phyloP scores from a whole-genome alignment of 1,139 yeast species.

The Pichia inconspicua region DNA sequence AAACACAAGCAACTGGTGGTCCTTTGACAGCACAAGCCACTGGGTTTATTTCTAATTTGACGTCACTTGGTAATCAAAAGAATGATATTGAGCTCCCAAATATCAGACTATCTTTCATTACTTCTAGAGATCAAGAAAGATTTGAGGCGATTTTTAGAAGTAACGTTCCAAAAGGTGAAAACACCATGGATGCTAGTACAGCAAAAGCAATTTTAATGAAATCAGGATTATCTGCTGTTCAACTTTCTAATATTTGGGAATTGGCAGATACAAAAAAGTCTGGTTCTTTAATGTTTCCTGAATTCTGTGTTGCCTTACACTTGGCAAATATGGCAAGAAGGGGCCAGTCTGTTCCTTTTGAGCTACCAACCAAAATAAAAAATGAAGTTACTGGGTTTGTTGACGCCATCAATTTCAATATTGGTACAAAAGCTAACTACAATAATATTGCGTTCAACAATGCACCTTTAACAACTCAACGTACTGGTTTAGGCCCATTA shows the following conservation, averaged over 20 bases:
- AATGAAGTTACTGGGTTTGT: slow-evolving; percentile 85
- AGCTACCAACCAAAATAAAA: slow-evolving; percentile 61
- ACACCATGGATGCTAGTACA: slow-evolving; percentile 64
- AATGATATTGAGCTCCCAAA: slow-evolving; percentile 47
- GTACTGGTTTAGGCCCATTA: slow-evolving; percentile 27
- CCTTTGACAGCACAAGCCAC: slow-evolving; percentile 31
- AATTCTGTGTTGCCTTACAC: slow-evolving; percentile 88
- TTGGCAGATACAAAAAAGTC: slow-evolving; percentile 81
- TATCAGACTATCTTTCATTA: slow-evolving; percentile 74
- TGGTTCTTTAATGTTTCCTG: slow-evolving; percentile 84
- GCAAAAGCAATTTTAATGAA: slow-evolving; percentile 76
- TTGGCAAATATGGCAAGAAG: slow-evolving; percentile 70
- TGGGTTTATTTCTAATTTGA: slow-evolving; percentile 30
- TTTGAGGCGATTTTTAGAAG: slow-evolving; percentile 77
- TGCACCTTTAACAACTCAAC: slow-evolving; percentile 17
- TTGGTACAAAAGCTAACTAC: slow-evolving; percentile 41
- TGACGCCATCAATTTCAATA: slow-evolving; percentile 75
- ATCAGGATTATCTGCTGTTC: slow-evolving; percentile 68
- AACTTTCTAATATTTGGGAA: slow-evolving; percentile 85
- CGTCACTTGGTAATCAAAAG: slow-evolving; percentile 29
- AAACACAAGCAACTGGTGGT: slow-evolving; percentile 27
- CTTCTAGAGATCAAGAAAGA: slow-evolving; percentile 76
- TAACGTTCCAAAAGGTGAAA: slow-evolving; percentile 71
- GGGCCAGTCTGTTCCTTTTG: slow-evolving; percentile 70
- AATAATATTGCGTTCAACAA: slow-evolving; percentile 1